phyloP scores from a whole-genome alignment of 2,329 filamentous ascomycete species.

The Pseudogymnoascus sp. region DNA sequence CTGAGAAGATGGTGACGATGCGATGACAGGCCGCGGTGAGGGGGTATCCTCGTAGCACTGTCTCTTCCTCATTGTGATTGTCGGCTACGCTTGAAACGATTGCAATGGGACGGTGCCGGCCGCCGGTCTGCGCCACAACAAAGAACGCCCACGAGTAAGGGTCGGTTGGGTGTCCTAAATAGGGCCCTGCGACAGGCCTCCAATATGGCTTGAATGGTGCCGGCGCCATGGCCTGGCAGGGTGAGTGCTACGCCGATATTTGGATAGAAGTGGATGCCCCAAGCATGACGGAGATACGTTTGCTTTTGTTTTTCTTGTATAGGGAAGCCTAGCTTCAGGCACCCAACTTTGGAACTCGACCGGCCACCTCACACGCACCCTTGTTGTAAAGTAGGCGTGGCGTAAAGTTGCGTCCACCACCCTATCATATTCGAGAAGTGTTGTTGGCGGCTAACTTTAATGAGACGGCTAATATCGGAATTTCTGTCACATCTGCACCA shows the following conservation, averaged over 20 bases:
- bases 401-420: too few species aligned
- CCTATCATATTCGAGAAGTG: too few species aligned
- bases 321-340: too few species aligned
- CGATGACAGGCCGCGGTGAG: constrained; percentile 17
- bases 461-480: too few species aligned
- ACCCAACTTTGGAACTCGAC: too few species aligned
- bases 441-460: too few species aligned
- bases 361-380: too few species aligned
- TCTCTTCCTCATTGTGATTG: background rate
- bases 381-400: too few species aligned
- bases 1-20: constrained; percentile 19
- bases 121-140: background rate
- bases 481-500: too few species aligned
- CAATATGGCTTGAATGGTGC: background rate
- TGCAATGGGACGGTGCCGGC: background rate
- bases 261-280: background rate
- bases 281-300: too few species aligned
- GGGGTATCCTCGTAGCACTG: constrained; percentile 16
- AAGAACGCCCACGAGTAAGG: background rate
- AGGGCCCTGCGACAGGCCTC: background rate
- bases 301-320: too few species aligned
- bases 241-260: background rate
- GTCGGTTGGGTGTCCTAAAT: background rate
- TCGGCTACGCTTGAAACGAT: background rate
- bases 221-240: background rate